A percentile compares a stretch with the other conserved stretches of the same genome.
phyloP scores from a whole-genome alignment of 2,329 filamentous ascomycete species.

The Ceratocystis cubensis region DNA sequence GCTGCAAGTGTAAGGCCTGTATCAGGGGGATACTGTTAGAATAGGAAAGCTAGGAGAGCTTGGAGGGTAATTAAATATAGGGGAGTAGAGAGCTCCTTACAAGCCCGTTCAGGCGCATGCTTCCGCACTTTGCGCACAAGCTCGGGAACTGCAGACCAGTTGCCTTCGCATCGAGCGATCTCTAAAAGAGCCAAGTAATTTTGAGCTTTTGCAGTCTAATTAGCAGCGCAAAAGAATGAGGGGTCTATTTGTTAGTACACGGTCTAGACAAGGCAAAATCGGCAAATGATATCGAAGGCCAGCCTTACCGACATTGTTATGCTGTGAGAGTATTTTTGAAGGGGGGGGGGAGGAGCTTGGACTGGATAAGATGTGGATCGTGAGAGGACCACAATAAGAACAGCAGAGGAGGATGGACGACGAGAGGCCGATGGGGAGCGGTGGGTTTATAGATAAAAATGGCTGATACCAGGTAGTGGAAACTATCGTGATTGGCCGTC shows the following conservation, averaged over 20 bases:
- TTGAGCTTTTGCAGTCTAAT: slow-evolving; percentile 51
- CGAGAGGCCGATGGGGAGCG: background rate
- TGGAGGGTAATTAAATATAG: slow-evolving; percentile 7
- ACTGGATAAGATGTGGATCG: background rate
- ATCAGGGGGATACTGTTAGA: slow-evolving; percentile 20
- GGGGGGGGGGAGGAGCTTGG: background rate
- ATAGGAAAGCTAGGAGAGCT: background rate
- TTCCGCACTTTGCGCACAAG: slow-evolving; percentile 87
- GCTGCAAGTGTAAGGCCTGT: slow-evolving; percentile 59
- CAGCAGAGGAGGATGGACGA: background rate
- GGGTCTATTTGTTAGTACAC: background rate
- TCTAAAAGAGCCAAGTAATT: slow-evolving; percentile 76
- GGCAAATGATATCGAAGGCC: background rate
- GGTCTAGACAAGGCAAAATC: background rate
- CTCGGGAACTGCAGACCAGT: slow-evolving; percentile 78
- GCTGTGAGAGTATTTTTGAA: background rate
- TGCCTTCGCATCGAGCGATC: slow-evolving; percentile 72
- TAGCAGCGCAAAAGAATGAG: background rate
- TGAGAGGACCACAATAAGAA: background rate
- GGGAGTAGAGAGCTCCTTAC: slow-evolving; percentile 40
- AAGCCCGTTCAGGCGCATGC: slow-evolving; percentile 73
- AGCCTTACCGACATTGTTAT: slow-evolving; percentile 20
- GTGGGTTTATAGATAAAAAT: background rate
- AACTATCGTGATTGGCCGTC: background rate
- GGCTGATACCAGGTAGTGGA: background rate